Base-by-base conservation (phyloP, 495 filamentous ascomycete species). In the Cercophora scortea region DNA sequence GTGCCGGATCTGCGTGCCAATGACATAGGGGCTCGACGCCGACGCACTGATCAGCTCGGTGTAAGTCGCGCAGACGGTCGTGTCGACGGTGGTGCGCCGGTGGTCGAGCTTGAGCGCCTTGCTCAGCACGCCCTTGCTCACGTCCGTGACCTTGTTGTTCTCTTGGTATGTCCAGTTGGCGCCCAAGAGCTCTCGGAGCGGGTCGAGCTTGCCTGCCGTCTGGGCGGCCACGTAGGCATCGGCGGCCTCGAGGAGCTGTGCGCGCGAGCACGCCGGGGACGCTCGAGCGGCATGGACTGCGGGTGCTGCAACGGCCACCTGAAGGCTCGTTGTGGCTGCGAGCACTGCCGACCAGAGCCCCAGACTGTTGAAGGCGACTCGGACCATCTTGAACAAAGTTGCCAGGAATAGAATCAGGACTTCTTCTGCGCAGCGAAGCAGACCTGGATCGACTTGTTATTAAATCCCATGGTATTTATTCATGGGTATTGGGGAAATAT, bases 181-280 rank as follows among this genome's bases (percentile, higher is more conserved):
- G 11, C 51, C 55, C 0, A 62, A 38, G 15, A 61, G 32, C 0
- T 49, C 35, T 12, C 48, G 12, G 6, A 64, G 52, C 8, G 53
- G 47, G 9, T 57, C 52, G 17, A 70, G 56, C 2, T 61, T 58
- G 16, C 69, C 62, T 6, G 64, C 56, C 15, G 63, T 62, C 43
- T 72, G 67, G 1, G 73, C 72, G 0, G 71, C 70, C 17, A 74
- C 59, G 38, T 71, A 73, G 25, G 71, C 60, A 33, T 67, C 71
- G 8, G 69, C 58, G 7, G 68, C 66, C 38, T 72, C 73, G 40
- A 72, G 57, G 41, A 67, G 51, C 5, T 35, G 33, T 13, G 45
- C 41, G 2, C 59, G 61, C 40, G 19, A 58, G 55, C 62, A 65
- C 8, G 25, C 25, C 5, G 25, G 25, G 5, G 25, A 2, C 2